Percentiles rank a stretch among this genome's conserved stretches.
These are phyloP conservation scores for Citrus mangshanensis DNA, from an alignment of 345 rosid genomes.

Conservation along the genomic window DNA sequence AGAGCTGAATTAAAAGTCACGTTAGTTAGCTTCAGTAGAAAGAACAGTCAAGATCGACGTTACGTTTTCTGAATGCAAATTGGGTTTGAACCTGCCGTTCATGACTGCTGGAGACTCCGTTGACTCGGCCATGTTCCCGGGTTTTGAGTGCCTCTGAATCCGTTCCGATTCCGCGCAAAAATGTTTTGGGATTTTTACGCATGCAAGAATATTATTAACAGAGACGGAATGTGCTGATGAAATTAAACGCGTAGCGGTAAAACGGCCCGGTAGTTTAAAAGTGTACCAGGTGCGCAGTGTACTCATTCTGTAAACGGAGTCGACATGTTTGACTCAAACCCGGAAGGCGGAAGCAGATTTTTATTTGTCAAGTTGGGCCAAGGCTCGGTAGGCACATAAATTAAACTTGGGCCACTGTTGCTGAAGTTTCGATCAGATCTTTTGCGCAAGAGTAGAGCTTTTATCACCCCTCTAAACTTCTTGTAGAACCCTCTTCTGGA, in stretches of 20 bases:
- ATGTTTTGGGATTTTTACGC: neutral
- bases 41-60: neutral
- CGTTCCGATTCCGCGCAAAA: neutral
- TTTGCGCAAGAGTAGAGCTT: too few species aligned
- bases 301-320: neutral
- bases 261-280: neutral
- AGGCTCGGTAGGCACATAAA: neutral
- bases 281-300: neutral
- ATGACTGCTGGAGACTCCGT: neutral
- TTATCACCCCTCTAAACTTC: too few species aligned
- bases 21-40: neutral
- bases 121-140: conserved; percentile 12
- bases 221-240: neutral
- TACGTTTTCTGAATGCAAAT: neutral
- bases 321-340: too few species aligned
- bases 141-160: neutral
- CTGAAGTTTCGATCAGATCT: too few species aligned
- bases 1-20: conserved; percentile 22
- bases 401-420: too few species aligned
- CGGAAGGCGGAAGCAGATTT: too few species aligned
- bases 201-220: neutral
- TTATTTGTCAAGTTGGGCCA: neutral
- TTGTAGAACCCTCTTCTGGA: too few species aligned
- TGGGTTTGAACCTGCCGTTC: conserved; percentile 17
- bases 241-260: neutral